A percentile compares a stretch with the other conserved stretches of the same genome.
Conservation (phyloP, 768 basidiomycete species). For the Boletus rubropictus region DNA sequence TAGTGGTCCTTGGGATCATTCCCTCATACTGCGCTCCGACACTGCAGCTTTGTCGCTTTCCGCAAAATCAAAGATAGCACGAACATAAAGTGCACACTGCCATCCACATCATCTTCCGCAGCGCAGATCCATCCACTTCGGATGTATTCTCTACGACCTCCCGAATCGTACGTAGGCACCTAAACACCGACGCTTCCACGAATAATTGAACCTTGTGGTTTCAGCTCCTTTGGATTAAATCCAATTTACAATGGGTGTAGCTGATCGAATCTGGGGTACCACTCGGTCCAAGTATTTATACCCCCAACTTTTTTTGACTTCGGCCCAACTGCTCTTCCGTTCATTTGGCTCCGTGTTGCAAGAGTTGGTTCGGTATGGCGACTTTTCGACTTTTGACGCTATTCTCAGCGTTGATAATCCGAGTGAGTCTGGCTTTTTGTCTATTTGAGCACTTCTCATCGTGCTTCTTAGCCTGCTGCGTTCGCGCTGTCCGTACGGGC, state of each 20-base stretch:
- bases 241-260: no score
- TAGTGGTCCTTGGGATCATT: no score
- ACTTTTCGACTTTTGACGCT: not conserved
- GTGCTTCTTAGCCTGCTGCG: not conserved
- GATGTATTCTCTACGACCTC: no score
- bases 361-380: not conserved
- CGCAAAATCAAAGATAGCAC: no score
- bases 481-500: not conserved
- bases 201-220: no score
- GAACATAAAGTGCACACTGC: not conserved
- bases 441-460: not conserved
- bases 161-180: not conserved
- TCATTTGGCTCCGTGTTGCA: not conserved
- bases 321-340: not conserved
- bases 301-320: no score
- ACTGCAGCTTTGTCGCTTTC: no score
- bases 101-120: not conserved
- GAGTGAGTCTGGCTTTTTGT: not conserved
- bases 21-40: not conserved
- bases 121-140: not conserved
- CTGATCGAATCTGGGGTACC: not conserved
- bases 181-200: constrained; percentile 7
- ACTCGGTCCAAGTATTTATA: not conserved
- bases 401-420: not conserved
- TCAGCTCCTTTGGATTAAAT: no score